A percentile compares a stretch with the other conserved stretches of the same genome.
Conservation (phyloP, 2,329 filamentous ascomycete genomes). For the Dactylellina drechsleri region DNA sequence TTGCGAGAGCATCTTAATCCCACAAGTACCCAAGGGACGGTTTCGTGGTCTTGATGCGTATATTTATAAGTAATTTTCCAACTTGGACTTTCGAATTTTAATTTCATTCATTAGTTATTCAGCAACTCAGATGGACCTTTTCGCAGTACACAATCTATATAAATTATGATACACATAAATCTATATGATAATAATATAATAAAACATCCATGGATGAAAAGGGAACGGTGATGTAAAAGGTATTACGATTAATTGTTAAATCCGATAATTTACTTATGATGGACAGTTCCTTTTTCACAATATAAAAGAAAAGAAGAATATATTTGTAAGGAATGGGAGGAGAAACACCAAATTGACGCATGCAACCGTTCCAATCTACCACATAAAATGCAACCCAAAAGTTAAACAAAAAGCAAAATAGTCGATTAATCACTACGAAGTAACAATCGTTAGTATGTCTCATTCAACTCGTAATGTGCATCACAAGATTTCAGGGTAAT, state of each 20-base stretch:
- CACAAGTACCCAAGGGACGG: too few species aligned
- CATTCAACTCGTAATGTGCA: background rate
- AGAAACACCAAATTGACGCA: background rate
- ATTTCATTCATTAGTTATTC: too few species aligned
- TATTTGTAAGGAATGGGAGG: slow-evolving; percentile 52
- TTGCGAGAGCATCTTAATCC: too few species aligned
- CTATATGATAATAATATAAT: background rate
- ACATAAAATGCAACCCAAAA: background rate
- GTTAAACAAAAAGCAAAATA: background rate
- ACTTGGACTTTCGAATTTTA: too few species aligned
- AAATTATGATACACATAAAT: background rate
- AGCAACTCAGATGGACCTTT: too few species aligned
- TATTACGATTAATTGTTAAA: slow-evolving; percentile 27
- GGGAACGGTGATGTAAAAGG: slow-evolving; percentile 10
- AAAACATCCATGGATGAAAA: slow-evolving; percentile 1
- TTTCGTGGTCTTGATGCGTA: too few species aligned
- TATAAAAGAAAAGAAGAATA: slow-evolving; percentile 31
- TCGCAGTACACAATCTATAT: background rate
- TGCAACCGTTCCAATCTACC: background rate
- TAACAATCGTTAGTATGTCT: slow-evolving; percentile 19
- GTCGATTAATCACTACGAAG: slow-evolving; percentile 39
- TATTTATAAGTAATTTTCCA: too few species aligned
- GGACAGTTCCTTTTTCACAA: background rate
- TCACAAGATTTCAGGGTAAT: background rate
- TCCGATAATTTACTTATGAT: too few species aligned